Evolutionary conservation across 2,329 filamentous ascomycete genomes (phyloP), one percentile per base, ranked within the genome.

Genomic region (Colletotrichum horii): DNA sequence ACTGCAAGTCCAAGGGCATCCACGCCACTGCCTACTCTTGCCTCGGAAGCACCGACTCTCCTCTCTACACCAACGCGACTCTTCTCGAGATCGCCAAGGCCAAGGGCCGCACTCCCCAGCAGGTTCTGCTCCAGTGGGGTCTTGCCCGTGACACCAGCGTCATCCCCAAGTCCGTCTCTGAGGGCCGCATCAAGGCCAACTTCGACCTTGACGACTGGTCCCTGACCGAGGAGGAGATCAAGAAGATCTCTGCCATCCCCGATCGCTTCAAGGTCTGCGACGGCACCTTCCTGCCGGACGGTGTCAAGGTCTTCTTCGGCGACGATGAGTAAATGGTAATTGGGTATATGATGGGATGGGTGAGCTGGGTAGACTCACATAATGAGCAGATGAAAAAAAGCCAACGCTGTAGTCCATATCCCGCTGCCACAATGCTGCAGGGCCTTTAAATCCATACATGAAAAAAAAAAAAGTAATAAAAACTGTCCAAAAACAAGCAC

Each of bases 231-330:
- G 94, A 95, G 62, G 95, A 98, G 87, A 84, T 96, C 66, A 88
- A 90, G 79, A 87, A 90, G 84, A 88, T 98, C 66, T 91, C 92
- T 80, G 89, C 86, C 80, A 89, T 96, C 70, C 88, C 90, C 80
- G 93, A 94, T 76, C 91, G 95, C 66, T 96, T 96, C 89, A 97
- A 96, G 91, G 93, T 95, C 77, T 97, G 94, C 81, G 90, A 89
- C 43, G 95, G 96, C 82, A 85, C 82, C 32, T 96, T 94, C 93
- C 82, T 95, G 80, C 94, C 94, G 0, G 66, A 76, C 11, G 74
- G 70, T 43, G 84, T 94, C 76, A 93, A 93, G 89, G 94, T 96
- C 43, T 97, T 97, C 89, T 95, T 95, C 82, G 94, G 94, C 9
- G 94, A 96, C 80, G 94, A 96, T 81, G 94, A 96, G 87, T 96